Percentiles rank a stretch among this genome's conserved stretches.
phyloP scores from a whole-genome alignment of 345 rosid genomes.

The Microthlaspi erraticum region DNA sequence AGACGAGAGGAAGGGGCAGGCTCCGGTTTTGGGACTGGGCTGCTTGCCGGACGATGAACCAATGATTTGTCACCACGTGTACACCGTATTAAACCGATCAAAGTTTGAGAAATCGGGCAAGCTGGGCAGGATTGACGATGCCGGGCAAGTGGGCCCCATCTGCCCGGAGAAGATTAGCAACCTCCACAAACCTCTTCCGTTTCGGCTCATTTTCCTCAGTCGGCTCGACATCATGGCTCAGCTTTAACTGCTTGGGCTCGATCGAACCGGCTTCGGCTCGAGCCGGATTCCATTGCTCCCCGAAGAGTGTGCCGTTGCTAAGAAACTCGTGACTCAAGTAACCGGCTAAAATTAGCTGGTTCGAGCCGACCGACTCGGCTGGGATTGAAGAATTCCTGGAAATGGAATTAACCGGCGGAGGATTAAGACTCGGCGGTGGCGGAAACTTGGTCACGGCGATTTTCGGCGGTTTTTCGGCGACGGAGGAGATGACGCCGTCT shows the following conservation, averaged over 20 bases:
- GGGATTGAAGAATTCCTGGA: slow-evolving; percentile 13
- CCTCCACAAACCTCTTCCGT: slow-evolving; percentile 63
- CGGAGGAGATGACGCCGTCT: slow-evolving; percentile 44
- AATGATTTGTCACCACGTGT: slow-evolving; percentile 52
- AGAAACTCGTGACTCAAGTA: slow-evolving; percentile 86
- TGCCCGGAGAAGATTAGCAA: slow-evolving; percentile 63
- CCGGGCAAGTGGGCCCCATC: slow-evolving; percentile 74
- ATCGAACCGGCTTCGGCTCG: slow-evolving; percentile 39
- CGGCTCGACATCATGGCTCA: slow-evolving; percentile 38
- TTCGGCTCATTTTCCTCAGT: slow-evolving; percentile 47
- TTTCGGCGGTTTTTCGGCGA: slow-evolving; percentile 31
- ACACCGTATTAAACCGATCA: slow-evolving; percentile 38
- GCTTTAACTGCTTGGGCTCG: slow-evolving; percentile 45
- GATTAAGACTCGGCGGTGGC: slow-evolving; percentile 10
- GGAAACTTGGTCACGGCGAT: slow-evolving; percentile 32
- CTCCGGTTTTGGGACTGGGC: slow-evolving; percentile 15
- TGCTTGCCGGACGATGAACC: slow-evolving; percentile 35
- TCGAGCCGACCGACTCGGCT: slow-evolving; percentile 44
- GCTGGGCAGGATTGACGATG: slow-evolving; percentile 83
- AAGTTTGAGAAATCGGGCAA: slow-evolving; percentile 63
- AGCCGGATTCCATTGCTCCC: slow-evolving; percentile 58
- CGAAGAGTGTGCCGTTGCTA: slow-evolving; percentile 73
- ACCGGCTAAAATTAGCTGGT: slow-evolving; percentile 71
- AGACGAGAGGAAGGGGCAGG: slow-evolving; percentile 2
- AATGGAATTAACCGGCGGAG: slow-evolving; percentile 23